Conservation (phyloP, 140 eudicot genomes). For the Oenanthe javanica region DNA sequence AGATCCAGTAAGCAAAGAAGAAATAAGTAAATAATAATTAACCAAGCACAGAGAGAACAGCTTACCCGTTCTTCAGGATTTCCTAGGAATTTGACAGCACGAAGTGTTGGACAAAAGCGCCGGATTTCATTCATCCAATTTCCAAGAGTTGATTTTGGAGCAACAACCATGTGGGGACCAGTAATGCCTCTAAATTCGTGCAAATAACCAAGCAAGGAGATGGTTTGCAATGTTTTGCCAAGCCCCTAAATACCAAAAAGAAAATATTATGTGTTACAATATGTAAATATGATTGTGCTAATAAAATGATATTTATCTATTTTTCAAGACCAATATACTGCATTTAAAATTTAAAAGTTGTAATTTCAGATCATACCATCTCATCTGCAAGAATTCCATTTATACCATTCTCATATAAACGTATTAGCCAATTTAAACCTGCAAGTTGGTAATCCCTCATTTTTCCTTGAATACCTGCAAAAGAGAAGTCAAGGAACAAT, state of each 20-base stretch:
- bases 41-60: background rate
- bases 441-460: conserved; percentile 99
- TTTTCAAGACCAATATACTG: background rate
- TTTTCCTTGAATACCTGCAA: conserved; percentile 86
- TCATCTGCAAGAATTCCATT: conserved; percentile 99
- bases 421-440: conserved; percentile 89
- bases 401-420: conserved; percentile 91
- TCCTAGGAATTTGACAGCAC: conserved; percentile 56
- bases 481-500: background rate
- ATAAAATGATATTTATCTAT: background rate
- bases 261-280: background rate
- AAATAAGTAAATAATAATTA: background rate
- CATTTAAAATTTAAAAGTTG: background rate
- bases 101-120: conserved; percentile 81
- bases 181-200: conserved; percentile 94
- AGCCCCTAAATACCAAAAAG: conserved; percentile 54
- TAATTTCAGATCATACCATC: conserved; percentile 44
- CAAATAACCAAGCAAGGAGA: conserved; percentile 89
- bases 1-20: background rate
- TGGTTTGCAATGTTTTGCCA: conserved; percentile 94
- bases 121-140: conserved; percentile 99
- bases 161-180: conserved; percentile 99
- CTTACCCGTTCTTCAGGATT: conserved; percentile 53
- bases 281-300: background rate
- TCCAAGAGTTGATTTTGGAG: conserved; percentile 97